Percentiles rank a stretch among this genome's conserved stretches.
phyloP scores from a whole-genome alignment of 1,284 basidiomycete genomes.

The Tilletia setariae region DNA sequence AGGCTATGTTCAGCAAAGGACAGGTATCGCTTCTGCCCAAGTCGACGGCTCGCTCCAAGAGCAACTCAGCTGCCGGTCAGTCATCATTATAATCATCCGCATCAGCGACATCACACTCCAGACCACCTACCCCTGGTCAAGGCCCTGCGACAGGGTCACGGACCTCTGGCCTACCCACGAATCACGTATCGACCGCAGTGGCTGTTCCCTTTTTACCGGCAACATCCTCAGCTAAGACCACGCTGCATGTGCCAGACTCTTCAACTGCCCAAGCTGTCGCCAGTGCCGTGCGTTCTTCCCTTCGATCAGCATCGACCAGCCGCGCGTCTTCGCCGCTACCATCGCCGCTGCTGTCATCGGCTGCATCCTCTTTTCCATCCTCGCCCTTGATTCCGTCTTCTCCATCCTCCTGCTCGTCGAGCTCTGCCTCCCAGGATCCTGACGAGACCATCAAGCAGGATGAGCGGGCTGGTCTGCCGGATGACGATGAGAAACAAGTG shows the following conservation, averaged over 20 bases:
- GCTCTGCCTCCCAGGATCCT: not conserved
- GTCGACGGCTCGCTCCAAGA: slow-evolving; percentile 18
- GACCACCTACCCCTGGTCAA: slow-evolving; percentile 25
- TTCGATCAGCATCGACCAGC: slow-evolving; percentile 2
- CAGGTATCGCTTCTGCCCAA: not conserved
- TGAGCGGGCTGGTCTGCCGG: not conserved
- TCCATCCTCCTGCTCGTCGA: not conserved
- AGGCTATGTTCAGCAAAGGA: slow-evolving; percentile 78
- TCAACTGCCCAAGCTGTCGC: slow-evolving; percentile 8
- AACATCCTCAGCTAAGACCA: not conserved
- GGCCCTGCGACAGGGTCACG: slow-evolving; percentile 59
- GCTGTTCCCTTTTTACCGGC: not conserved
- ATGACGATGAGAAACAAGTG: not conserved
- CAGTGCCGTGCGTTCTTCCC: slow-evolving; percentile 6
- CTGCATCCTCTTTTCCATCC: not conserved
- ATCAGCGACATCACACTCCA: not conserved
- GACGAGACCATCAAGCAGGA: not conserved
- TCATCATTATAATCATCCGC: not conserved
- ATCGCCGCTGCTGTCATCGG: not conserved
- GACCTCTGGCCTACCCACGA: slow-evolving; percentile 58
- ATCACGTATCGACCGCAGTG: slow-evolving; percentile 46
- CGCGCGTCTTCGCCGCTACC: not conserved
- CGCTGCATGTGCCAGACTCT: not conserved
- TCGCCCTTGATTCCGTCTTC: not conserved
- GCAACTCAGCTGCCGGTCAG: not conserved